Evolutionary conservation across 352 stramenopile genomes (phyloP), one percentile per base, ranked within the genome.

Genomic region (Globisporangium canariense): DNA sequence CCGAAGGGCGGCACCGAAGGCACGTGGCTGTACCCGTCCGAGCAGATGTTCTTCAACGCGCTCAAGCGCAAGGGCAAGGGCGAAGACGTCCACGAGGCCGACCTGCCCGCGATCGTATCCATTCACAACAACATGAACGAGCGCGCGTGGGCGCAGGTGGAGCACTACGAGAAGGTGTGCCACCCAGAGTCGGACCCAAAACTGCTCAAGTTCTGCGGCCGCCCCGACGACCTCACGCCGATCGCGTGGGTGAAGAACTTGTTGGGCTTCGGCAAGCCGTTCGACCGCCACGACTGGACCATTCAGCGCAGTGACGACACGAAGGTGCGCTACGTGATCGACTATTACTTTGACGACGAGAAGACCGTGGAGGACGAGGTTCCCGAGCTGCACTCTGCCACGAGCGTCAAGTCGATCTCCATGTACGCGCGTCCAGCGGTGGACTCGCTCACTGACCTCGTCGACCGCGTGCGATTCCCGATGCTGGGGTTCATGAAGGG

Each of bases 71-170:
- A 99, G 78, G 93, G 93, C 54, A 99, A 99, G 79, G 86, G 95
- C 64, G 94, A 97, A n/a, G 94, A 98, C 62, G 97, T 98, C 49
- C 89, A 98, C 64, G 94, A 98, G 59, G 87, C 82, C 36, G 88
- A 98, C 62, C 91, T 99, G 55, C 79, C 75, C n/a, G 88, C 78
- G 41, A 98, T 99, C 16, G 96, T 99, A 32, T 96, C 96, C 20
- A 98, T 99, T 67, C 98, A 99, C 86, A 99, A 99, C 86, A 98
- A 98, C 77, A 99, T 99, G 98, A 99, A 99, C 82, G 98, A 99
- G 78, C 90, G 90, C 43, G 98, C 97, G 5, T 99, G 98, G 98
- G 76, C 78, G 5, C 86, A 98, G 69, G 90, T 99, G 16, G 83
- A 98, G 68, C 87, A 99, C 73, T 99, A 98, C 95, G 98, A 99